phyloP scores from a whole-genome alignment of 2,329 filamentous ascomycete genomes.

The Alternaria infectoria region DNA sequence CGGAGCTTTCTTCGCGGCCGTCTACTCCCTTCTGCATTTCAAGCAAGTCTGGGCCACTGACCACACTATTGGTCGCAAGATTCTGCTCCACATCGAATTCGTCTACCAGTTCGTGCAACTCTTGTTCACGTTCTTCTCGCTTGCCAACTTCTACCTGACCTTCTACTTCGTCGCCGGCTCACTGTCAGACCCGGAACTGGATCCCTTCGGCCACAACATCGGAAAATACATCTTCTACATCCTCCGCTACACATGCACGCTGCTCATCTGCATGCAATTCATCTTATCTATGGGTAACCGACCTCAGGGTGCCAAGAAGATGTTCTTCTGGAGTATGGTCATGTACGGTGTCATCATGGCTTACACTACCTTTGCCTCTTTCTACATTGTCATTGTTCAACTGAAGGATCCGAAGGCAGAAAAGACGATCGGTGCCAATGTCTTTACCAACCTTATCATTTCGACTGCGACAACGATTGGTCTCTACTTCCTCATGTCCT shows the following conservation, averaged over 20 bases:
- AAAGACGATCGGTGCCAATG: constrained; percentile 76
- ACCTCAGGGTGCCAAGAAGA: constrained; percentile 89
- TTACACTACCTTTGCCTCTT: constrained; percentile 87
- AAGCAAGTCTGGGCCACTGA: constrained; percentile 92
- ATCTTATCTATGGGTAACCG: constrained; percentile 96
- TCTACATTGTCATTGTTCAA: constrained; percentile 90
- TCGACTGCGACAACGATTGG: constrained; percentile 88
- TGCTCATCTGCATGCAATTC: constrained; percentile 93
- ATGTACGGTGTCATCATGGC: constrained; percentile 94
- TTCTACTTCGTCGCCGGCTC: constrained; percentile 98
- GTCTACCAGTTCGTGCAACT: constrained; percentile 93
- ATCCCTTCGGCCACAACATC: constrained; percentile 90
- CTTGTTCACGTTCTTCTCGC: constrained; percentile 95
- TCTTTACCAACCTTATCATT: constrained; percentile 94
- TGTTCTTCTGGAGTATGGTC: constrained; percentile 87
- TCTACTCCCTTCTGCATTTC: constrained; percentile 96
- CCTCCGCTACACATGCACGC: constrained; percentile 81
- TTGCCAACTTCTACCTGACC: constrained; percentile 98
- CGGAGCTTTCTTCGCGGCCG: constrained; percentile 96
- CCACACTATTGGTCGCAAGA: constrained; percentile 86
- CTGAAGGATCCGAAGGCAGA: constrained; percentile 61
- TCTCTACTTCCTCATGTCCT: constrained; percentile 94
- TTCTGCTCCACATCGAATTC: constrained; percentile 93
- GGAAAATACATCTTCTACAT: constrained; percentile 85
- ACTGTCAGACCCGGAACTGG: constrained; percentile 75